A percentile compares a stretch with the other conserved stretches of the same genome.
Conservation (phyloP, 106 monocot species). For the Ottelia alismoides region DNA sequence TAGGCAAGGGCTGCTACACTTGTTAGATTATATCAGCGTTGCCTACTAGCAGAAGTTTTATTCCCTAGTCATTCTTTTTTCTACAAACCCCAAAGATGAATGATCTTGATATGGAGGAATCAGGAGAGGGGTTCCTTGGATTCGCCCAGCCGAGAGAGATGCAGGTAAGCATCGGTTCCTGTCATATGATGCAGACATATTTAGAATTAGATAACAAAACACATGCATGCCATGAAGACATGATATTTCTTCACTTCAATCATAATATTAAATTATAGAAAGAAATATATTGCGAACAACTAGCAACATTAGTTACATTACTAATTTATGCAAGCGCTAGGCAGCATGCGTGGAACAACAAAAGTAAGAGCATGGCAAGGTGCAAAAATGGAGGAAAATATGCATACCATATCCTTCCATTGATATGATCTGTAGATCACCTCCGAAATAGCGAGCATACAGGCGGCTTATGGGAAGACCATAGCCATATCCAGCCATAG, state of each 20-base stretch:
- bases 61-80: no score
- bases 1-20: no score
- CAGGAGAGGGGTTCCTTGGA: slow-evolving; percentile 85
- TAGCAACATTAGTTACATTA: no score
- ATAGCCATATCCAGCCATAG: slow-evolving; percentile 96
- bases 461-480: slow-evolving; percentile 98
- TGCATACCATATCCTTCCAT: slow-evolving; percentile 98
- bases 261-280: no score
- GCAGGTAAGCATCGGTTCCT: slow-evolving; percentile 99
- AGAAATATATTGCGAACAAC: background rate
- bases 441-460: slow-evolving; percentile 98
- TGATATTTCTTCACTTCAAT: no score
- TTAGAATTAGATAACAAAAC: no score
- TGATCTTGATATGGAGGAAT: background rate
- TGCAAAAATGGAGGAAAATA: background rate
- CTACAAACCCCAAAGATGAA: background rate
- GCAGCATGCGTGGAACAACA: no score
- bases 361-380: background rate
- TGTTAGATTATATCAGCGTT: no score
- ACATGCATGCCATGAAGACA: no score
- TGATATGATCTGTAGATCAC: slow-evolving; percentile 92
- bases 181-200: slow-evolving; percentile 7
- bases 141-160: slow-evolving; percentile 89
- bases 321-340: no score
- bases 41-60: no score